A percentile compares a stretch with the other conserved stretches of the same genome.
phyloP scores from a whole-genome alignment of 2,329 filamentous ascomycete genomes.

The Penicillium freii region DNA sequence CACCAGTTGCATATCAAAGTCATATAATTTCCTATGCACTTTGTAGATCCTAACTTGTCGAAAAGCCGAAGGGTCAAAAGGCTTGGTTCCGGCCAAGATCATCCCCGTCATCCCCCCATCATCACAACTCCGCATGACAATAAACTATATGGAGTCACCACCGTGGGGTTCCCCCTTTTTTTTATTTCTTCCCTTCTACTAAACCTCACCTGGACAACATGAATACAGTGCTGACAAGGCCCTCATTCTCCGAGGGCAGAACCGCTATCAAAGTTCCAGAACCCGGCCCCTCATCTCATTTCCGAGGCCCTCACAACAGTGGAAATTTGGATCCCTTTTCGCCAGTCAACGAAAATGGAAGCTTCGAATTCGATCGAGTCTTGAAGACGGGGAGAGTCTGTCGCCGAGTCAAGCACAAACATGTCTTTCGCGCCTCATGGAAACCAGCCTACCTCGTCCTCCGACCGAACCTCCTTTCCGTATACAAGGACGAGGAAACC shows the following conservation, averaged over 20 bases:
- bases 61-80: conserved; percentile 6
- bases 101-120: conserved; percentile 6
- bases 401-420: conserved; percentile 90
- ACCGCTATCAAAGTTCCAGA: conserved; percentile 31
- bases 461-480: conserved; percentile 81
- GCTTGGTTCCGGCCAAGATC: conserved; percentile 9
- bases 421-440: conserved; percentile 78
- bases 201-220: conserved; percentile 13
- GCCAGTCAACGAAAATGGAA: conserved; percentile 89
- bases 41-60: conserved; percentile 2
- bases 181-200: not conserved
- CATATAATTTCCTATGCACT: not conserved
- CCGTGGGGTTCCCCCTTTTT: conserved; percentile 6
- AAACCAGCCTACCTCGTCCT: conserved; percentile 86
- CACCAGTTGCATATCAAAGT: not conserved
- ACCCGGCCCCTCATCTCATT: conserved; percentile 24
- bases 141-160: conserved; percentile 5
- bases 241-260: conserved; percentile 25
- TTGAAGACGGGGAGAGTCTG: conserved; percentile 83
- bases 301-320: conserved; percentile 33
- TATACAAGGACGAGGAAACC: conserved; percentile 91
- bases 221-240: conserved; percentile 25
- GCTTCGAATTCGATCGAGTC: conserved; percentile 92
- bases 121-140: conserved; percentile 5
- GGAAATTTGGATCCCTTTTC: conserved; percentile 66